Evolutionary conservation across 2,329 filamentous ascomycete genomes (phyloP).

Genomic region (Sclerotiophoma versabilis): DNA sequence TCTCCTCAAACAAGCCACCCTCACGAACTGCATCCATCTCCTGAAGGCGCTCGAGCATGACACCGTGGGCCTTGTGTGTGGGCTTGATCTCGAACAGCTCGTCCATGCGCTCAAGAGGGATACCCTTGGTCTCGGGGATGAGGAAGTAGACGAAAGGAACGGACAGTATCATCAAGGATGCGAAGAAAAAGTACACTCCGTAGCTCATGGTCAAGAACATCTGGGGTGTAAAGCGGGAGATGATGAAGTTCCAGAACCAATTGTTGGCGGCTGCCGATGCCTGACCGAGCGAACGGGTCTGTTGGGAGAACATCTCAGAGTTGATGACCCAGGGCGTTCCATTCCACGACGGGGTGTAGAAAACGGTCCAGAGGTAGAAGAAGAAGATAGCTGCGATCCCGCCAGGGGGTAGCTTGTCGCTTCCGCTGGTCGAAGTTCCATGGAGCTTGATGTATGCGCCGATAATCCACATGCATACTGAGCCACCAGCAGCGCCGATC

Average conservation of each 20-base stretch:
- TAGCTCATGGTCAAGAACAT: conserved; percentile 61
- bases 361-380: conserved; percentile 77
- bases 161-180: conserved; percentile 55
- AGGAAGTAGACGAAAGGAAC: conserved; percentile 57
- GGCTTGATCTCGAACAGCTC: conserved; percentile 55
- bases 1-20: conserved; percentile 17
- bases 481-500: conserved; percentile 68
- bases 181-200: conserved; percentile 57
- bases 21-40: conserved; percentile 43
- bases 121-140: conserved; percentile 53
- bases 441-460: conserved; percentile 66
- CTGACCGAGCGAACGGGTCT: conserved; percentile 70
- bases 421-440: conserved; percentile 43
- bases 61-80: conserved; percentile 48
- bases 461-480: conserved; percentile 70
- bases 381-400: conserved; percentile 72
- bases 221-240: conserved; percentile 71
- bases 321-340: conserved; percentile 79
- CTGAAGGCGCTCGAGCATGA: conserved; percentile 49
- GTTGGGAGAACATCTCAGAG: conserved; percentile 75
- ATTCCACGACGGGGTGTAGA: conserved; percentile 76
- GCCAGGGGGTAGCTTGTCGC: conserved; percentile 50
- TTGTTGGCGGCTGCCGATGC: conserved; percentile 75
- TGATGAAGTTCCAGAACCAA: conserved; percentile 74
- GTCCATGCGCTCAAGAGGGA: conserved; percentile 57